A percentile compares a stretch with the other conserved stretches of the same genome.
phyloP scores from a whole-genome alignment of 1,284 basidiomycete species.

The Ceratobasidium papillatum region DNA sequence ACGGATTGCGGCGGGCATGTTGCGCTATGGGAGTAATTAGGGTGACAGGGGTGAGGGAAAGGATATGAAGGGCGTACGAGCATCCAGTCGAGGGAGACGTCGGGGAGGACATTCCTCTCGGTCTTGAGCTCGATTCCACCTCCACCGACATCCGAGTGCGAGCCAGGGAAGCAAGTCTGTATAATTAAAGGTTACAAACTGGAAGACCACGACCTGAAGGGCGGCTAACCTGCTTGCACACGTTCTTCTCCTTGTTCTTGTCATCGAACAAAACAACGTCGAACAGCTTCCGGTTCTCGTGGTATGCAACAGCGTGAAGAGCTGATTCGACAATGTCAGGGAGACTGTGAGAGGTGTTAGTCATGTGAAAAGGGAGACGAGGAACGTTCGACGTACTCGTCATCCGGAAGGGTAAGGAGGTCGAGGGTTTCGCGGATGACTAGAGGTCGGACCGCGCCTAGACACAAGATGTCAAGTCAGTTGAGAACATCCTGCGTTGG shows the following conservation, averaged over 20 bases:
- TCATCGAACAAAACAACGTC: slow-evolving; percentile 2
- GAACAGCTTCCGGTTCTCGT: slow-evolving; percentile 40
- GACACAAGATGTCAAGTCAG: not conserved
- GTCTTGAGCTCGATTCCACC: not conserved
- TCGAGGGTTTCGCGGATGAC: not conserved
- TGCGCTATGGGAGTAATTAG: not conserved
- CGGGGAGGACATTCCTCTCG: slow-evolving; percentile 5
- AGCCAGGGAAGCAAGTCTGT: slow-evolving; percentile 38
- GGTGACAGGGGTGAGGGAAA: not conserved
- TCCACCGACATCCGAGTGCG: slow-evolving; percentile 41
- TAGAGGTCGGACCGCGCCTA: slow-evolving; percentile 9
- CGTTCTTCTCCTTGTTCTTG: not conserved
- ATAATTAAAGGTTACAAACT: not conserved
- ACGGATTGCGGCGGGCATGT: not conserved
- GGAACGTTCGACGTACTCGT: slow-evolving; percentile 3
- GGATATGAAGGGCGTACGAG: not conserved
- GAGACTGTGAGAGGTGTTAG: slow-evolving; percentile 7
- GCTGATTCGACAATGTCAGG: slow-evolving; percentile 35
- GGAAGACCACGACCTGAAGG: not conserved
- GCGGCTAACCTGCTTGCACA: slow-evolving; percentile 30
- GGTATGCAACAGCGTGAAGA: slow-evolving; percentile 37
- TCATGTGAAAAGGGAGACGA: not conserved
- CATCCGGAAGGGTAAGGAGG: slow-evolving; percentile 6
- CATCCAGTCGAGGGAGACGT: slow-evolving; percentile 26
- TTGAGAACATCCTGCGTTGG: not conserved